A percentile compares a stretch with the other conserved stretches of the same genome.
Evolutionary conservation across 202 grass and related monocot species (phyloP).

Genomic region (Thinopyrum obtusiflorum): DNA sequence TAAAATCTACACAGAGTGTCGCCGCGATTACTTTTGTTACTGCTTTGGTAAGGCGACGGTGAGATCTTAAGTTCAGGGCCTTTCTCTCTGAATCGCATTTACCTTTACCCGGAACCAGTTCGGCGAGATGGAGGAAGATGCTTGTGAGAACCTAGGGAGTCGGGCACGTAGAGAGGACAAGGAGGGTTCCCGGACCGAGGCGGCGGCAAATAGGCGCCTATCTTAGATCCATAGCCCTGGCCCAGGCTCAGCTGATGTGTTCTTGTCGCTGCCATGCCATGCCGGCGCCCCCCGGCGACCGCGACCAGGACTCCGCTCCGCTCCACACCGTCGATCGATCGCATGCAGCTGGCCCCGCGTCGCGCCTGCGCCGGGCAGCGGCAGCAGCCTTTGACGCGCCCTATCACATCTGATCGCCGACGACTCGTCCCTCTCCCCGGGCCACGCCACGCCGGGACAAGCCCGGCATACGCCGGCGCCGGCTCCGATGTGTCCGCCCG

Average conservation of each 20-base stretch:
- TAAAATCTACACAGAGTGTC: too few species aligned
- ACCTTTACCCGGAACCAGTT: background rate
- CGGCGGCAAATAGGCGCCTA: slow-evolving; percentile 29
- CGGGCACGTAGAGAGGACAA: background rate
- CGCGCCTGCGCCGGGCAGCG: background rate
- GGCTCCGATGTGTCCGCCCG: slow-evolving; percentile 35
- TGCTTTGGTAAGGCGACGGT: too few species aligned
- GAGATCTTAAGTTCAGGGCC: too few species aligned
- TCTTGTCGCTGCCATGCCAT: slow-evolving; percentile 38
- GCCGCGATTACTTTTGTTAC: too few species aligned
- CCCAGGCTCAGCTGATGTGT: slow-evolving; percentile 16
- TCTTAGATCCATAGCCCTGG: background rate
- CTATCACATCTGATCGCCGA: slow-evolving; percentile 26
- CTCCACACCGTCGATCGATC: background rate
- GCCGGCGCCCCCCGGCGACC: slow-evolving; percentile 36
- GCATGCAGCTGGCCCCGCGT: background rate
- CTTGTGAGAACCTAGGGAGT: slow-evolving; percentile 21
- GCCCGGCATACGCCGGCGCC: slow-evolving; percentile 1
- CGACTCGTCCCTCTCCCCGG: background rate
- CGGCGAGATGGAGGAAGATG: background rate
- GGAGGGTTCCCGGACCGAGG: slow-evolving; percentile 15
- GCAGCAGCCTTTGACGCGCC: slow-evolving; percentile 43
- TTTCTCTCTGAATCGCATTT: background rate
- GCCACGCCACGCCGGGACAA: slow-evolving; percentile 34
- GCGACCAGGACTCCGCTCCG: slow-evolving; percentile 13